A percentile compares a stretch with the other conserved stretches of the same genome.
phyloP scores from a whole-genome alignment of 257 asterid genomes.

The Solanum chilense region DNA sequence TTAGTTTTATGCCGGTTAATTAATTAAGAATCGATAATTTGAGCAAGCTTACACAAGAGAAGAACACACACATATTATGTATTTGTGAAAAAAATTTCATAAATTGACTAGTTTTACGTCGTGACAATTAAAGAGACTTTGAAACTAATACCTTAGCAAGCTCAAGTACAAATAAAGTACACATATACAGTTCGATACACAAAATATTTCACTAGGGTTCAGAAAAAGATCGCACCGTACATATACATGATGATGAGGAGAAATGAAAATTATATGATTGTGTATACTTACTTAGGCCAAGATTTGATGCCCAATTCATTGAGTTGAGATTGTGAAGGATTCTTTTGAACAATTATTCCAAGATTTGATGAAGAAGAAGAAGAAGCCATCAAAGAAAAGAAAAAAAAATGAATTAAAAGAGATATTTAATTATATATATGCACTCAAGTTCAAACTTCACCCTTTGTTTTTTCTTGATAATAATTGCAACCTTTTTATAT shows the following conservation, averaged over 20 bases:
- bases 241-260: not conserved
- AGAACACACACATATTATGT: not conserved
- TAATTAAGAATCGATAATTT: not conserved
- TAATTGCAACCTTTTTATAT: not conserved
- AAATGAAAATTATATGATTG: not conserved
- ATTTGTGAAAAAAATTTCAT: not conserved
- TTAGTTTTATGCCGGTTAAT: no score
- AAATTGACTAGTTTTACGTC: not conserved
- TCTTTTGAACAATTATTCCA: conserved; percentile 58
- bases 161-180: not conserved
- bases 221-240: not conserved
- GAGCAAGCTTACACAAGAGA: not conserved
- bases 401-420: not conserved
- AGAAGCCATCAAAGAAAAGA: conserved; percentile 15
- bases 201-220: not conserved
- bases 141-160: not conserved
- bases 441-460: not conserved
- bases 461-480: not conserved
- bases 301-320: conserved; percentile 76
- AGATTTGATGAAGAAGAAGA: conserved; percentile 36
- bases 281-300: conserved; percentile 81
- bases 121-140: not conserved
- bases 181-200: not conserved
- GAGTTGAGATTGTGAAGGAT: conserved; percentile 62
- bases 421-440: not conserved